These are phyloP conservation scores for Coelastrella sp. DNA, from an alignment of 139 green algal genomes.

Conservation along the genomic window DNA sequence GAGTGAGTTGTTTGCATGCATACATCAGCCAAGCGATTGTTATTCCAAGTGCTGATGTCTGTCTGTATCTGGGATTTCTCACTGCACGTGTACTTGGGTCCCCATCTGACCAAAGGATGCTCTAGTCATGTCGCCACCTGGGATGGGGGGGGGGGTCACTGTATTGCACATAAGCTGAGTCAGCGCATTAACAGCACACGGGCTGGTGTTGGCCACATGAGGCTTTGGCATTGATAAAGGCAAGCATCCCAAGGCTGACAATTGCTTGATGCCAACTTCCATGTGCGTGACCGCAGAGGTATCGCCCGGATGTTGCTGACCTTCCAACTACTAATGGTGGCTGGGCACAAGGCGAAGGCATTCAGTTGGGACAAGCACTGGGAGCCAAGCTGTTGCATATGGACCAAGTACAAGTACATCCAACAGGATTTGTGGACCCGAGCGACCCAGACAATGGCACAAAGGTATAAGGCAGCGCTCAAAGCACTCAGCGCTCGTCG, in stretches of 20 bases:
- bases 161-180: background rate
- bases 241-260: background rate
- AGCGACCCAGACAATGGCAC: conserved; percentile 59
- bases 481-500: too few species aligned
- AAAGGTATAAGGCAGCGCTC: conserved; percentile 50
- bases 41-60: too few species aligned
- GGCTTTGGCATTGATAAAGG: too few species aligned
- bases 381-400: conserved; percentile 66
- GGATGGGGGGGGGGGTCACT: too few species aligned
- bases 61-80: too few species aligned
- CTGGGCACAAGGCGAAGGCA: conserved; percentile 74
- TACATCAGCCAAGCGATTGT: background rate
- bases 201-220: too few species aligned
- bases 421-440: conserved; percentile 79
- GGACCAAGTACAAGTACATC: conserved; percentile 76
- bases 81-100: too few species aligned
- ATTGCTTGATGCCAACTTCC: background rate
- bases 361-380: conserved; percentile 61
- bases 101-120: too few species aligned
- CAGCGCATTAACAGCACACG: too few species aligned
- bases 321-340: conserved; percentile 84
- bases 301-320: conserved; percentile 43
- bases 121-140: too few species aligned
- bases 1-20: conserved; percentile 29
- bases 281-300: conserved; percentile 12